Conservation (phyloP, 495 filamentous ascomycete genomes). For the Tuber calosporum region DNA sequence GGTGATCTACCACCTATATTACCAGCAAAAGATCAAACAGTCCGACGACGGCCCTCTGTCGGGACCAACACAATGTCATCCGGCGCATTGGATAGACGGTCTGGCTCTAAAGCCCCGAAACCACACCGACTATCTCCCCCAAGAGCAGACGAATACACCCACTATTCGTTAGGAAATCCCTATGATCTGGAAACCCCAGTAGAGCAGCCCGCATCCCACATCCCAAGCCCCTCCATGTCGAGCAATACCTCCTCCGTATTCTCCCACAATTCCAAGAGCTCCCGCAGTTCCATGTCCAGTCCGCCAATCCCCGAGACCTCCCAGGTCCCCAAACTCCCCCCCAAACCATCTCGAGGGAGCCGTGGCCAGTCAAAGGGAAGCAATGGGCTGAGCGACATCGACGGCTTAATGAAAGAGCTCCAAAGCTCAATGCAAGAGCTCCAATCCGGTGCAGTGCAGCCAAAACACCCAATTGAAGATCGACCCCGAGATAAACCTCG, state of each 20-base stretch:
- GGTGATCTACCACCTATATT: neutral
- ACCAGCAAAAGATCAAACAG: constrained; percentile 5
- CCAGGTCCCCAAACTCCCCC: constrained; percentile 39
- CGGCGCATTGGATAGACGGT: constrained; percentile 6
- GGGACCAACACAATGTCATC: constrained; percentile 6
- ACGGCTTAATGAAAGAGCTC: constrained; percentile 51
- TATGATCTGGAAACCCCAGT: constrained; percentile 12
- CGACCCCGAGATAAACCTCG: constrained; percentile 41
- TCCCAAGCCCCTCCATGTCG: constrained; percentile 34
- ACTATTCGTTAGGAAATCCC: constrained; percentile 21
- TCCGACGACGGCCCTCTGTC: constrained; percentile 14
- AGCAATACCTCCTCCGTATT: constrained; percentile 38
- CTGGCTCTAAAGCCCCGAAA: constrained; percentile 3
- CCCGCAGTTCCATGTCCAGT: constrained; percentile 27
- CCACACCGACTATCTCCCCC: constrained; percentile 22
- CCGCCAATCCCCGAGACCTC: constrained; percentile 41
- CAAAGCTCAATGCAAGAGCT: constrained; percentile 48
- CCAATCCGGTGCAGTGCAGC: constrained; percentile 26
- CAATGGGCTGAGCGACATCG: constrained; percentile 40
- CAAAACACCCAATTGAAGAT: constrained; percentile 5
- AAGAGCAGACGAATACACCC: constrained; percentile 23
- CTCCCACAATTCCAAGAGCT: constrained; percentile 37
- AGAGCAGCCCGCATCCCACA: constrained; percentile 7
- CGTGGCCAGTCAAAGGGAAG: constrained; percentile 16
- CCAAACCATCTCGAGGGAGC: constrained; percentile 37